phyloP scores from a whole-genome alignment of 2,329 filamentous ascomycete species.

The Mariannaea sp. region DNA sequence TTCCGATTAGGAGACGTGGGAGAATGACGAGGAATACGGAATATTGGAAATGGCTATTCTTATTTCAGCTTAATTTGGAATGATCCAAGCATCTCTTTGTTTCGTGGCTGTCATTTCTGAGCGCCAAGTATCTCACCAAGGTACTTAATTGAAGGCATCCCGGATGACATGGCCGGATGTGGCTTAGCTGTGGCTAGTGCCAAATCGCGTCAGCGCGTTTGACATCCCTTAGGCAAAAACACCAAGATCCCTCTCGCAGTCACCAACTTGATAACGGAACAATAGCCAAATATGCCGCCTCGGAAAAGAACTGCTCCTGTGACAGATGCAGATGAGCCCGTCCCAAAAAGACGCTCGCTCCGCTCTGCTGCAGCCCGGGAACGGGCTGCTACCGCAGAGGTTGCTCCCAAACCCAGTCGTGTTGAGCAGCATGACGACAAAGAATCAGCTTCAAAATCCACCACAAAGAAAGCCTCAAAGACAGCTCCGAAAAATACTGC shows the following conservation, averaged over 20 bases:
- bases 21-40: not conserved
- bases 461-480: not conserved
- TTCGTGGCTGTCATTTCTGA: no score
- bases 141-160: no score
- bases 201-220: constrained; percentile 12
- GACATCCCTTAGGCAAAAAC: not conserved
- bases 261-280: not conserved
- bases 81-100: no score
- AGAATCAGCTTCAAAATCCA: not conserved
- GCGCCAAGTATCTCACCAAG: no score
- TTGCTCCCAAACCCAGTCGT: not conserved
- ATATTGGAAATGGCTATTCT: not conserved
- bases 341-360: constrained; percentile 25
- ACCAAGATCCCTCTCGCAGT: not conserved
- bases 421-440: not conserved
- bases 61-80: no score
- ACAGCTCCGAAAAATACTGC: not conserved
- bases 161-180: not conserved
- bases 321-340: not conserved
- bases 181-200: constrained; percentile 18
- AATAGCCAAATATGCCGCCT: constrained; percentile 24
- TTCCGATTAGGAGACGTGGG: not conserved
- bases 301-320: constrained; percentile 21
- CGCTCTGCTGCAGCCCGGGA: constrained; percentile 15
- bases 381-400: not conserved